Evolutionary conservation across 306 rosid species (phyloP).

Genomic region (Prinsepia uniflora): DNA sequence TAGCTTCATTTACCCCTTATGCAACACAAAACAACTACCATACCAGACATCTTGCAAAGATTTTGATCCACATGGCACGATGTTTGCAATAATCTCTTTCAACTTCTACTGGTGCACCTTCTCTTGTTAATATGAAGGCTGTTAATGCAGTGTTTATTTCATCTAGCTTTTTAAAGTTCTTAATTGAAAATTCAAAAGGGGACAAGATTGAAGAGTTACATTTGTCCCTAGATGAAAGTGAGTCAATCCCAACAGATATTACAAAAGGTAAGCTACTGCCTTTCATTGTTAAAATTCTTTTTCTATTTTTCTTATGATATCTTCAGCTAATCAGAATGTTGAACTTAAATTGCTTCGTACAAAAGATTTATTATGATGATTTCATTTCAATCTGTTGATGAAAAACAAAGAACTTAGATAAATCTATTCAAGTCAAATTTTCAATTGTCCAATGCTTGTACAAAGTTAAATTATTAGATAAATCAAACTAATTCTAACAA

Average conservation of each 20-base stretch:
- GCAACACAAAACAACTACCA: constrained; percentile 71
- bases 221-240: constrained; percentile 61
- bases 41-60: constrained; percentile 89
- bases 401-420: too few relatives aligned
- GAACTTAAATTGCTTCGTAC: background rate
- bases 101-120: constrained; percentile 51
- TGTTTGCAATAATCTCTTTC: constrained; percentile 77
- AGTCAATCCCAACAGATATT: constrained; percentile 45
- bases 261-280: constrained; percentile 51
- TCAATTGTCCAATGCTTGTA: background rate
- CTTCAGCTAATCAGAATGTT: background rate
- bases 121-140: constrained; percentile 67
- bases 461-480: background rate
- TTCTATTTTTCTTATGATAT: background rate
- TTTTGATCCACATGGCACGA: constrained; percentile 80
- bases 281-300: background rate
- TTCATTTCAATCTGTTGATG: too few relatives aligned
- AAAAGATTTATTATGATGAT: too few relatives aligned
- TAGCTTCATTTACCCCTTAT: constrained; percentile 11
- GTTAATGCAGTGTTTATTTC: constrained; percentile 76
- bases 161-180: constrained; percentile 76
- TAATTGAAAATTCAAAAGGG: constrained; percentile 62
- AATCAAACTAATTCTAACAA: background rate
- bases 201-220: constrained; percentile 48
- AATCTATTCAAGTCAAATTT: background rate